Evolutionary conservation across 148 eudicot genomes (phyloP).

Genomic region (Fagopyrum esculentum): DNA sequence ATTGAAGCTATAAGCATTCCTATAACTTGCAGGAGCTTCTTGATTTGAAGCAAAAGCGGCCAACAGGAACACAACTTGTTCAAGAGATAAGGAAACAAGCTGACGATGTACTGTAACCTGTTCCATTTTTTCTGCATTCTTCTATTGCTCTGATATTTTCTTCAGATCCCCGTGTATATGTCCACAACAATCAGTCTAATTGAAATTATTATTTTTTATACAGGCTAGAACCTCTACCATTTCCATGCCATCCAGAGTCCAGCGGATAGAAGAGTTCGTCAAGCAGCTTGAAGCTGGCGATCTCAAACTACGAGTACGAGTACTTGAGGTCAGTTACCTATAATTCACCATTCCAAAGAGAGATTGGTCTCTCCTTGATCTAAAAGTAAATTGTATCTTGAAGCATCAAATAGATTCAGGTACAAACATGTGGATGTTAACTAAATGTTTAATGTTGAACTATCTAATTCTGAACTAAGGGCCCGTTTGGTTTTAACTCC

Average conservation of each 20-base stretch:
- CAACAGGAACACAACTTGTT: conserved; percentile 66
- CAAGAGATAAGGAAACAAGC: conserved; percentile 90
- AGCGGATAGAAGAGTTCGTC: conserved; percentile 82
- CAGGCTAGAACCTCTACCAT: conserved; percentile 84
- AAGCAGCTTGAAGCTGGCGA: conserved; percentile 91
- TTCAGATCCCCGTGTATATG: not conserved
- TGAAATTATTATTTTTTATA: not conserved
- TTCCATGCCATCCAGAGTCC: conserved; percentile 94
- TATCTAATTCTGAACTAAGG: not conserved
- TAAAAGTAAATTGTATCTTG: not conserved
- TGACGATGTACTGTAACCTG: conserved; percentile 52
- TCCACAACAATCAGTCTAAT: not conserved
- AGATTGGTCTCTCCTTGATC: not conserved
- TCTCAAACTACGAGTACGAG: conserved; percentile 86
- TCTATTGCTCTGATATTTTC: not conserved
- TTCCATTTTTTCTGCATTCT: conserved; percentile 9
- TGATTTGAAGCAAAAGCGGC: conserved; percentile 65
- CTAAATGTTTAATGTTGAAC: no score
- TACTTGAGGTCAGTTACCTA: conserved; percentile 64
- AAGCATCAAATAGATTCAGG: not conserved
- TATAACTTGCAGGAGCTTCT: conserved; percentile 70
- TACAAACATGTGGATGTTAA: not conserved
- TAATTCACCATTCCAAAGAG: not conserved
- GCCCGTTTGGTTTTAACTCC: no score
- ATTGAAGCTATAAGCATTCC: conserved; percentile 9